Evolutionary conservation across 2,329 filamentous ascomycete genomes (phyloP).

Genomic region (Penicillium sp.): DNA sequence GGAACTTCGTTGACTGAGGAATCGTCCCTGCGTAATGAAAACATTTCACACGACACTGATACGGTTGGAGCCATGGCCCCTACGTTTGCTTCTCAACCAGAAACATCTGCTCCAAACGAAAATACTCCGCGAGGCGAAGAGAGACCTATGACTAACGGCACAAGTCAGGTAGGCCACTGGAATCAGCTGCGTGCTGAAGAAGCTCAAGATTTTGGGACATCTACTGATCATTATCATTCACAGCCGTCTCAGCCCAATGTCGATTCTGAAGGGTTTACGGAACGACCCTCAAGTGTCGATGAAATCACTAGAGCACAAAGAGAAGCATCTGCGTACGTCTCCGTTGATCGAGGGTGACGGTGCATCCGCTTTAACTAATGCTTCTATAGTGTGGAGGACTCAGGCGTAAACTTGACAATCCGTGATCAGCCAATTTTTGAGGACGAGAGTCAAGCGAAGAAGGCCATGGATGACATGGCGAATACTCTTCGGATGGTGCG

Average conservation of each 20-base stretch:
- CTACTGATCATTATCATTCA: constrained; percentile 9
- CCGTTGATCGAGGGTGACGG: background rate
- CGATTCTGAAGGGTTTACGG: constrained; percentile 38
- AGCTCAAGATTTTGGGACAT: too few species aligned
- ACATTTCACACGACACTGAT: constrained; percentile 23
- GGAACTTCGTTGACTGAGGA: constrained; percentile 27
- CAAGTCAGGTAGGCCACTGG: background rate
- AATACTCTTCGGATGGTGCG: constrained; percentile 43
- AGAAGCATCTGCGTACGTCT: constrained; percentile 38
- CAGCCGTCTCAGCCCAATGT: constrained; percentile 20
- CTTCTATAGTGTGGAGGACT: constrained; percentile 35
- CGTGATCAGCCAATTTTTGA: constrained; percentile 46
- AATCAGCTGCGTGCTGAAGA: background rate
- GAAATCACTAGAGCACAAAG: constrained; percentile 42
- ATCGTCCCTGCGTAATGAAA: constrained; percentile 22
- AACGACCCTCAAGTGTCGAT: constrained; percentile 38
- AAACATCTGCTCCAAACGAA: constrained; percentile 26
- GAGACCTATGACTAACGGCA: constrained; percentile 20
- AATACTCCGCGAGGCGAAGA: constrained; percentile 13
- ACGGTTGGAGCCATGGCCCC: constrained; percentile 14
- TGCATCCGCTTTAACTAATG: constrained; percentile 13
- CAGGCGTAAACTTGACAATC: constrained; percentile 43
- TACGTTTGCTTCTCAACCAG: constrained; percentile 17
- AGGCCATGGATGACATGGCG: constrained; percentile 45
- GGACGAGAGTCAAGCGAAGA: constrained; percentile 45